Percentiles rank a stretch among this genome's conserved stretches.
These are phyloP conservation scores for Xerophyta viscosa DNA, from an alignment of 106 monocot genomes.

Conservation along the genomic window DNA sequence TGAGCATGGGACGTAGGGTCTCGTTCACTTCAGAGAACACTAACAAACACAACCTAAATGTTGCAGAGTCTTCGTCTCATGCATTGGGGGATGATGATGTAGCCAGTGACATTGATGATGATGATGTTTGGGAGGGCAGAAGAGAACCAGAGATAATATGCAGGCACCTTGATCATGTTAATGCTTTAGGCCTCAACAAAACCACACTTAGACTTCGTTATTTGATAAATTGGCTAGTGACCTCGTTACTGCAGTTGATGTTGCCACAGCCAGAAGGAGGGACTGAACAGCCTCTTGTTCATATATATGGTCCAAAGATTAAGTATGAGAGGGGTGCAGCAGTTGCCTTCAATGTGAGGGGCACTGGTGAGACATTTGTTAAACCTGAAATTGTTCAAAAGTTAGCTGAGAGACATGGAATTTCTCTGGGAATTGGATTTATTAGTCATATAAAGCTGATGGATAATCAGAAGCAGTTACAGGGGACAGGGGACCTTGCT, in stretches of 20 bases:
- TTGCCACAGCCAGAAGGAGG: constrained; percentile 31
- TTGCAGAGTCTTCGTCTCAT: constrained; percentile 29
- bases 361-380: constrained; percentile 32
- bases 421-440: constrained; percentile 76
- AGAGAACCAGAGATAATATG: constrained; percentile 79
- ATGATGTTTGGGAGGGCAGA: constrained; percentile 43
- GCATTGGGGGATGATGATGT: constrained; percentile 15
- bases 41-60: constrained; percentile 28
- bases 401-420: constrained; percentile 74
- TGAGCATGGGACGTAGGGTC: constrained; percentile 60
- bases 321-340: constrained; percentile 87
- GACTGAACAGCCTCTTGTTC: constrained; percentile 38
- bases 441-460: constrained; percentile 62
- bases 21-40: constrained; percentile 71
- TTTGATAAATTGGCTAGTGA: constrained; percentile 88
- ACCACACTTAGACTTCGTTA: constrained; percentile 61
- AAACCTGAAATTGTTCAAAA: constrained; percentile 82
- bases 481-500: constrained; percentile 23
- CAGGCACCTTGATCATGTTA: constrained; percentile 86
- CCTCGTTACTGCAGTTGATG: constrained; percentile 73
- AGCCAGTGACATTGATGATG: constrained; percentile 31
- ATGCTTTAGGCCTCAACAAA: constrained; percentile 84
- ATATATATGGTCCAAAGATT: constrained; percentile 90
- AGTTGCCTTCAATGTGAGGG: constrained; percentile 87
- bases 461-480: constrained; percentile 32